Conservation (phyloP, 2,329 filamentous ascomycete genomes). For the Sclerotinia nivalis region DNA sequence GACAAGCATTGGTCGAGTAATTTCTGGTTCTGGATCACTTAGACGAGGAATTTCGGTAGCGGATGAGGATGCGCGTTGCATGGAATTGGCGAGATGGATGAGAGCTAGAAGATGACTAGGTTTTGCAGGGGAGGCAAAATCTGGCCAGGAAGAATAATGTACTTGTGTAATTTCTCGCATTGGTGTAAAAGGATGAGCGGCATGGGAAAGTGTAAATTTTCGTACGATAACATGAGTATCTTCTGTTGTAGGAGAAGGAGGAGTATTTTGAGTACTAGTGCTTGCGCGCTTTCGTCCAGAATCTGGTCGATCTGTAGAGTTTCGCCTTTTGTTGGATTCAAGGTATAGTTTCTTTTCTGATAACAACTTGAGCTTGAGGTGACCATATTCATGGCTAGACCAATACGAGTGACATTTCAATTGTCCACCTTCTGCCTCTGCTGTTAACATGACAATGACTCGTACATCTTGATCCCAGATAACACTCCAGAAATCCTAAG, state of each 20-base stretch:
- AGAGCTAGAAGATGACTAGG: constrained; percentile 83
- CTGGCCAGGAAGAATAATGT: constrained; percentile 95
- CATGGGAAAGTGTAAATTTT: constrained; percentile 81
- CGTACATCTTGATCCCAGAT: constrained; percentile 96
- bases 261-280: constrained; percentile 50
- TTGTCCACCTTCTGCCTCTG: constrained; percentile 89
- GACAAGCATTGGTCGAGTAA: constrained; percentile 74
- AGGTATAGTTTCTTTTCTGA: constrained; percentile 82
- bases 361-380: constrained; percentile 71
- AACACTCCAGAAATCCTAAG: constrained; percentile 93
- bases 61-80: constrained; percentile 55
- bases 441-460: constrained; percentile 94
- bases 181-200: constrained; percentile 74
- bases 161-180: constrained; percentile 93
- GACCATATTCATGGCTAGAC: constrained; percentile 75
- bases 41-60: constrained; percentile 43
- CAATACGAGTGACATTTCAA: constrained; percentile 96
- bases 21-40: constrained; percentile 59
- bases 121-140: constrained; percentile 90
- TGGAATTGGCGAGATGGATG: constrained; percentile 83
- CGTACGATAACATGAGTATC: constrained; percentile 78
- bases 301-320: constrained; percentile 43
- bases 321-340: constrained; percentile 56
- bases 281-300: constrained; percentile 54
- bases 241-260: constrained; percentile 48